Evolutionary conservation across 305 asterid genomes (phyloP).

Genomic region (Solanum hybrid): DNA sequence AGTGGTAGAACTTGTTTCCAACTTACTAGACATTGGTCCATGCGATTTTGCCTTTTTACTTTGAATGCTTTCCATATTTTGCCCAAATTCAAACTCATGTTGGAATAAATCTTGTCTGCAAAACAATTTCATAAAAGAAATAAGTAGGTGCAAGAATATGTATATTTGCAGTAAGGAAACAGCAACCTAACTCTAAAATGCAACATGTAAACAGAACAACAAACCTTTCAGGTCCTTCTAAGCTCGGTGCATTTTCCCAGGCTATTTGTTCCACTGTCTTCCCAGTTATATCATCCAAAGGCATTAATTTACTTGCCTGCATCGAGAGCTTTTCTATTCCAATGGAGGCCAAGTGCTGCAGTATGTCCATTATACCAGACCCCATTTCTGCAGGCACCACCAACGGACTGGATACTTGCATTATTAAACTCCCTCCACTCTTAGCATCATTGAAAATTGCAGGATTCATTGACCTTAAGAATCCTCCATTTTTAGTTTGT

Average conservation of each 20-base stretch:
- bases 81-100: constrained; percentile 27
- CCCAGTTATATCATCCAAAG: constrained; percentile 86
- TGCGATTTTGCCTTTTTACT: constrained; percentile 19
- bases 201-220: constrained; percentile 5
- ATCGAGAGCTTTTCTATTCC: constrained; percentile 93
- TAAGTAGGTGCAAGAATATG: neutral
- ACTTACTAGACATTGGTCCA: constrained; percentile 28
- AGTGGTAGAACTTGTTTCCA: constrained; percentile 21
- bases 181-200: neutral
- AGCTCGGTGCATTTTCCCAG: constrained; percentile 54
- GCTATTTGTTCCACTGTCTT: constrained; percentile 77
- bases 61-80: constrained; percentile 18
- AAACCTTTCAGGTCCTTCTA: constrained; percentile 67
- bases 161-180: neutral
- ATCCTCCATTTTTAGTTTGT: constrained; percentile 81
- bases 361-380: constrained; percentile 71
- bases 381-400: constrained; percentile 99
- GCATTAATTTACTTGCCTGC: constrained; percentile 95
- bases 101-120: constrained; percentile 46
- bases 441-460: constrained; percentile 53
- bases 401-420: constrained; percentile 95
- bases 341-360: constrained; percentile 78
- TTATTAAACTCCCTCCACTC: constrained; percentile 67
- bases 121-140: constrained; percentile 1
- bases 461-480: constrained; percentile 86